These are phyloP conservation scores for Neckera pumila DNA, from an alignment of 225 moss, liverwort and hornwort genomes.

Conservation along the genomic window DNA sequence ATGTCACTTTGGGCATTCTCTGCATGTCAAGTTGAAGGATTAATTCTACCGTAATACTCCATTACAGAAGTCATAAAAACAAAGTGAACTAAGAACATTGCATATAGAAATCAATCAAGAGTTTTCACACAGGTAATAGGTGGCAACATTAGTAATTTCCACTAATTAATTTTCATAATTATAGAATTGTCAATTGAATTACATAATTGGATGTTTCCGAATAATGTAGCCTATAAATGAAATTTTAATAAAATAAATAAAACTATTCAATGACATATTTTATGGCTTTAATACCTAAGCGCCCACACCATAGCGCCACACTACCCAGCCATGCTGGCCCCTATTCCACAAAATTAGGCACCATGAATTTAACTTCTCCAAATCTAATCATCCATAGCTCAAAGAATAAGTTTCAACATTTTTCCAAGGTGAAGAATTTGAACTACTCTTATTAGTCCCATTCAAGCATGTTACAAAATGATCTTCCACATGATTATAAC, in stretches of 20 bases:
- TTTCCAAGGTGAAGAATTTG: neutral
- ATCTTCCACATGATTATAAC: neutral
- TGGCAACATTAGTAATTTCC: too few relatives aligned
- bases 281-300: neutral
- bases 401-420: neutral
- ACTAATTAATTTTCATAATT: neutral
- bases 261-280: too few relatives aligned
- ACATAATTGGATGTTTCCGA: neutral
- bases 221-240: neutral
- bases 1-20: neutral
- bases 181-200: neutral
- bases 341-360: too few relatives aligned
- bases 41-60: rapidly evolving
- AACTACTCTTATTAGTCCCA: rapidly evolving
- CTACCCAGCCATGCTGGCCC: too few relatives aligned
- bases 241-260: neutral
- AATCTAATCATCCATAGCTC: neutral
- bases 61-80: neutral
- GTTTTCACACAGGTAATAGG: neutral
- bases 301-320: too few relatives aligned
- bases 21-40: rapidly evolving
- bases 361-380: neutral
- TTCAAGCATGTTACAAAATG: neutral
- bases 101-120: neutral
- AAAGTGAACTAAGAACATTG: too few relatives aligned